Base-by-base conservation (phyloP, 805 yeast species). In the Hanseniaspora clermontiae region DNA sequence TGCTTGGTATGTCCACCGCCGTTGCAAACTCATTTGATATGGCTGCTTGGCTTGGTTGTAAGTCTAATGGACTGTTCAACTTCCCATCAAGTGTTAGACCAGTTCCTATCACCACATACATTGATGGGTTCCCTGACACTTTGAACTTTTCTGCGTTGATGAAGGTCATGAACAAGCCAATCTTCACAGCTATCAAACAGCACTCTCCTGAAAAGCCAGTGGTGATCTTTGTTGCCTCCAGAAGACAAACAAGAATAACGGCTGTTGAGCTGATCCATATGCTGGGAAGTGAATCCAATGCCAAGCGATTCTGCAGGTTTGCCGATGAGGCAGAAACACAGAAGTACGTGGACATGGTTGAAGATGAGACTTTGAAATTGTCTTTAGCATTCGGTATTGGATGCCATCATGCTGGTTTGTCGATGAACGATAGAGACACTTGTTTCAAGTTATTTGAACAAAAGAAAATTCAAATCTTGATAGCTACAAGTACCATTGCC, bases 401-500 rank as follows among this genome's bases (percentile, higher is more conserved):
- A 29, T 77, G 87, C 10, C 99, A 93, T 70, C 97, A 93, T 72
- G 99, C 99, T 1, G 99, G 99, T 64, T 81, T 93, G 85, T 73
- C 87, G 39, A 77, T 97, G 61, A 72, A 87, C 2, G 99, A 93
- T 66, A 78, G 99, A 63, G 86, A 88, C 61, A 70, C 89, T 57
- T 84, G 95, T 0, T 98, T 93, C 65, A 83, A 83, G 64, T 77
- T 91, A 79, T 93, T 93, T 67, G 76, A 82, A 39, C 70, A 74
- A 32, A 96, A 96, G 43, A 84, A 87, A 1, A 84, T 95, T 61
- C 87, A 85, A 61, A 96, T 93, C 2, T 72, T 93, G 19, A 85
- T 95, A 63, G 91, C 96, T 70, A 93, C 99, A 0, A 95, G 98
- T 0, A 93, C 99, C 0, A 78, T 93, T 58, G 99, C 99, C 0